Base-by-base conservation (phyloP, 2,329 filamentous ascomycete genomes). In the Plenodomus biglobosus region DNA sequence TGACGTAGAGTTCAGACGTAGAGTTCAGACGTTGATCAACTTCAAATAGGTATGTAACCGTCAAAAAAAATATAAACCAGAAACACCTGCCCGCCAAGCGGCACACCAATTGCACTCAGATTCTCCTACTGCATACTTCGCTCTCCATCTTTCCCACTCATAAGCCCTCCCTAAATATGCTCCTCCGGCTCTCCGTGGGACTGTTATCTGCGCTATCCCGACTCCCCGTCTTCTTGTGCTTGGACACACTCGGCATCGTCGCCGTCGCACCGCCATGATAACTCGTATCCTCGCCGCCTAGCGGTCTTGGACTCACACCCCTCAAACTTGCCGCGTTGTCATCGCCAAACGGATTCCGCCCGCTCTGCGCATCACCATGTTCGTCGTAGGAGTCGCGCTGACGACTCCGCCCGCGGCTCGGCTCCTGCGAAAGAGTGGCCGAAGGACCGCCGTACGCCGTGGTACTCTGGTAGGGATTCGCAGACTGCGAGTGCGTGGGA, bases 231-330 rank as follows among this genome's bases (percentile, higher is more conserved):
- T 67, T 68, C 64, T 67, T 71, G 16, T 54, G 57, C 30, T 51
- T 50, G 16, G 50, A 53, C 41, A 71, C 67, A 22, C 76, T 75
- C 17, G 64, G 63, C 55, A 73, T 75, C 8, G 70, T 72, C 47
- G 73, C 71, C 13, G 65, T 73, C 42, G 68, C 73, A 17, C 65
- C 65, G 21, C 55, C 71, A n/a, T 55, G 58, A 53, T 71, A 71
- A 32, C 66, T 69, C 13, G 68, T 72, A 32, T 72, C 68, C 22
- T 78, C 79, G 41, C 84, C 77, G 34, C 74, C 73, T 36, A 76
- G 52, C n/a, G 89, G 89, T 57, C 88, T 73, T 2, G 90, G 88
- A 69, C 88, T 92, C 22, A 92, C 84, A 20, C 87, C 87, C 46
- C 88, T 75, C 71, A 90, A 61, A 66, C 65, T 71, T 19, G 63